Evolutionary conservation across 1,139 yeast genomes (phyloP), one percentile per base, ranked within the genome.

Genomic region (Williopsis jadinii): DNA sequence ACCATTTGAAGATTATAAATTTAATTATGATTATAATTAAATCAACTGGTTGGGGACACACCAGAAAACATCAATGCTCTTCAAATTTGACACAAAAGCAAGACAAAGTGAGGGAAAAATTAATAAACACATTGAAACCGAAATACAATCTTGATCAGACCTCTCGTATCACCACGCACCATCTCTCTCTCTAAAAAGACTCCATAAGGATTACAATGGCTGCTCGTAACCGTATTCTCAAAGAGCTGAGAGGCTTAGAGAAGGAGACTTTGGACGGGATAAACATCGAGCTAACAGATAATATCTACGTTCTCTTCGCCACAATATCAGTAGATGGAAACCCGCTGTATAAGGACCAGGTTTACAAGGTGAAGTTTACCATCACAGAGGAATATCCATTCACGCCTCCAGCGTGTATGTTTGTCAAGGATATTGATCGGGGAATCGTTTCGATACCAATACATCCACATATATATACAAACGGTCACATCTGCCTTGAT

Each of bases 391-490:
- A 68, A 1, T 83, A 83, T 49, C 92, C 92, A 0, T 79, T 80
- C 31, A 73, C 68, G 26, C 71, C 82, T 2, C 92, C 90, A 0
- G 71, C 71, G 46, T 84, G 78, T 2, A 67, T 71, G 44, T 83
- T 83, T 53, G 49, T 61, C 28, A 56, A 44, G 3, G 60, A 58
- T 5, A 41, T 44, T 5, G 49, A 50, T 13, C 42, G 50, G 26
- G 52, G 49, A 28, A 68, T 80, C 8, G 24, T 19, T 19, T 28
- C 34, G 3, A 43, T 54, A 11, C 90, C 90, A 0, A 49, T 78
- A 2, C 88, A 83, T 54, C 90, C 90, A 0, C 90, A 83, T 54
- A 68, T 83, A 3, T 83, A 83, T 54, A 71, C 81, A 33, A 82
- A 82, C 52, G 92, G 90, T 1, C 88, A 82, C 53, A 81, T 82